Percentiles rank a stretch among this genome's conserved stretches.
Evolutionary conservation across 768 basidiomycete species (phyloP).

Genomic region (Roridomyces roridus): DNA sequence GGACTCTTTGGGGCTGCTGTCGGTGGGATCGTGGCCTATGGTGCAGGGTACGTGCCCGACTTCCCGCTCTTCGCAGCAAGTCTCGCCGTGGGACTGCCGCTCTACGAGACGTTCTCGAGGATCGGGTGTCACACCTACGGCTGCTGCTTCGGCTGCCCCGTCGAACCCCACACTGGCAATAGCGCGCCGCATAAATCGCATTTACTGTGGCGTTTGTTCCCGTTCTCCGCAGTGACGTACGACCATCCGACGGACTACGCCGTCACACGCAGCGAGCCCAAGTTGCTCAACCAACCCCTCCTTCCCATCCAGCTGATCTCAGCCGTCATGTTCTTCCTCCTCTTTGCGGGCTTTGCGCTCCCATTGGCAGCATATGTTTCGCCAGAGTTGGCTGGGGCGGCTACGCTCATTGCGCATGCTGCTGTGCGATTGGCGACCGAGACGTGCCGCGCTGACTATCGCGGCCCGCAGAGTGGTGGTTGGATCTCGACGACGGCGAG

Average conservation of each 20-base stretch:
- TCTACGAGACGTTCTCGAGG: constrained; percentile 26
- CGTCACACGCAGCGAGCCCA: constrained; percentile 24
- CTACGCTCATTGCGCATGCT: constrained; percentile 20
- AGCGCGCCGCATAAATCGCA: background rate
- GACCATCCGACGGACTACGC: constrained; percentile 20
- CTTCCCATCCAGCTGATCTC: constrained; percentile 28
- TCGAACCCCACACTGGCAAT: background rate
- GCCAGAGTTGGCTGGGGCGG: constrained; percentile 11
- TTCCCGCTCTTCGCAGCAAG: constrained; percentile 16
- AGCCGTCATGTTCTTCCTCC: constrained; percentile 23
- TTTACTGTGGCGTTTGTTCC: constrained; percentile 10
- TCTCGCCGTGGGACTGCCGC: constrained; percentile 25
- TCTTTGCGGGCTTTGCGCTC: constrained; percentile 12
- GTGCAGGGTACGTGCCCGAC: constrained; percentile 11
- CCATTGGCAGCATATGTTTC: background rate
- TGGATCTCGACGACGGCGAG: constrained; percentile 12
- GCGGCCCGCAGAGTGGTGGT: constrained; percentile 5
- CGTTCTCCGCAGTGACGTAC: constrained; percentile 20
- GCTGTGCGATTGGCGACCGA: constrained; percentile 22
- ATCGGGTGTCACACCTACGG: constrained; percentile 28
- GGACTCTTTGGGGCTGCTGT: constrained; percentile 21
- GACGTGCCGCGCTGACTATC: constrained; percentile 24
- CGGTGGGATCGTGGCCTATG: constrained; percentile 5
- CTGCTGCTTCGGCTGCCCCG: constrained; percentile 26
- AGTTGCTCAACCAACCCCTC: constrained; percentile 16